Conservation (phyloP, 2,329 filamentous ascomycete genomes). For the Leptosphaerulina australis region DNA sequence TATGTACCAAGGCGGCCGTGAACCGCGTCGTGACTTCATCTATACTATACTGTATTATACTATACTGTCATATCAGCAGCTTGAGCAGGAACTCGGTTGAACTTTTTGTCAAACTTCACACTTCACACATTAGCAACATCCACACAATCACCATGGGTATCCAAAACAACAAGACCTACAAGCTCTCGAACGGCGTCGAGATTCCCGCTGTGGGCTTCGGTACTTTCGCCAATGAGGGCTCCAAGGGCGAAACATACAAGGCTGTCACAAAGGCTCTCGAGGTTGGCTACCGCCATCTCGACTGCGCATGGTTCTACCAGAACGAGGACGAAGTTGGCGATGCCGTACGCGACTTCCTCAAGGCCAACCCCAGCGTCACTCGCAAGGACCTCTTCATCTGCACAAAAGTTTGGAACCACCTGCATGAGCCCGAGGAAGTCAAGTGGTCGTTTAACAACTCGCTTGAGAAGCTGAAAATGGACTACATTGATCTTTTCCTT, state of each 20-base stretch:
- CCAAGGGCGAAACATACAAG: constrained; percentile 58
- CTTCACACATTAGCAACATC: neutral
- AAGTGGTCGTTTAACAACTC: constrained; percentile 67
- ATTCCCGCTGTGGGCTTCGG: constrained; percentile 76
- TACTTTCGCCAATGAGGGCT: constrained; percentile 72
- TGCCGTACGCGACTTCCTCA: constrained; percentile 65
- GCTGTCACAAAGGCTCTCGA: constrained; percentile 66
- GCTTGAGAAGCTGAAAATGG: constrained; percentile 64
- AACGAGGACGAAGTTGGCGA: constrained; percentile 75
- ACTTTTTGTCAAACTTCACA: neutral
- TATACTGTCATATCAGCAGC: constrained; percentile 6
- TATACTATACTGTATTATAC: constrained; percentile 10
- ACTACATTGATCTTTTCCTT: constrained; percentile 74
- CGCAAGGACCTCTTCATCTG: constrained; percentile 71
- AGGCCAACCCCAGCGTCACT: constrained; percentile 59
- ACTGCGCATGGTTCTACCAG: constrained; percentile 72
- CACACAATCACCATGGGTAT: constrained; percentile 32
- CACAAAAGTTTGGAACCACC: constrained; percentile 71
- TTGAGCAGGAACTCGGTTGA: constrained; percentile 18
- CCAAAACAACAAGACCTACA: constrained; percentile 54
- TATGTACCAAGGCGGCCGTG: constrained; percentile 22
- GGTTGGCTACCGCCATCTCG: constrained; percentile 68
- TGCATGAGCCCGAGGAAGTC: constrained; percentile 62
- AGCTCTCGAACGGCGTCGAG: constrained; percentile 63
- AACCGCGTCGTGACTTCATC: constrained; percentile 12